Evolutionary conservation across 1,284 basidiomycete species (phyloP), one percentile per base, ranked within the genome.

Genomic region (Cutaneotrichosporon dermatis): DNA sequence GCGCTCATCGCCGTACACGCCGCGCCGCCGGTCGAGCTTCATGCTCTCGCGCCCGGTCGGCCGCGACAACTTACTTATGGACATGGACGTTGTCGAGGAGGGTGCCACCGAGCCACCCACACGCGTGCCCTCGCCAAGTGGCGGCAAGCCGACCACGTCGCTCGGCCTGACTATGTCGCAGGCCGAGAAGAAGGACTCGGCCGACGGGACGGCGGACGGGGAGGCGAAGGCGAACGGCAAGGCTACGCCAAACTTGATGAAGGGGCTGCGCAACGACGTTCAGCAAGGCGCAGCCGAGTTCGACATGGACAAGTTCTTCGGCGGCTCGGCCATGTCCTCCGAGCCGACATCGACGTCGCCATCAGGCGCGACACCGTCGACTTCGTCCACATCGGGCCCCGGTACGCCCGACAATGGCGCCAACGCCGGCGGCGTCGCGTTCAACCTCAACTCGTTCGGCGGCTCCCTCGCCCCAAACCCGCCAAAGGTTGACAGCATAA

Each of bases 1-100:
- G 25, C 25, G 25, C 25, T 25, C 25, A 53, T 41, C 64, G 57
- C 46, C 63, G n/a, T 60, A 62, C 56, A 45, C 61, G 4, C 37
- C 51, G n/a, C 62, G 60, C 13, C 46, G 62, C 4, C 59, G 81
- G 33, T 79, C 81, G 3, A 73, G 81, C 53, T 85, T 86, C 70
- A 79, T 85, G 45, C 76, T 86, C 4, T 81, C 83, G 58, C 82
- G 82, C 10, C 79, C 77, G 36, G 70, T 84, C 59, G 83, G 84
- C 44, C 81, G 83, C 51, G 83, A 88, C 1, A 87, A 87, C 12
- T 89, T 92, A 65, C 72, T 89, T 53, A 92, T 93, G 69, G 91
- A 93, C 76, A 90, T 93, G 84, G 88, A 90, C 60, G 82, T 90
- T n/a, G 54, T 75, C 16, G 67, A 62, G 2, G 70, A 63, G 40